phyloP scores from a whole-genome alignment of 805 yeast genomes.

The Debaryomyces tyrocola region DNA sequence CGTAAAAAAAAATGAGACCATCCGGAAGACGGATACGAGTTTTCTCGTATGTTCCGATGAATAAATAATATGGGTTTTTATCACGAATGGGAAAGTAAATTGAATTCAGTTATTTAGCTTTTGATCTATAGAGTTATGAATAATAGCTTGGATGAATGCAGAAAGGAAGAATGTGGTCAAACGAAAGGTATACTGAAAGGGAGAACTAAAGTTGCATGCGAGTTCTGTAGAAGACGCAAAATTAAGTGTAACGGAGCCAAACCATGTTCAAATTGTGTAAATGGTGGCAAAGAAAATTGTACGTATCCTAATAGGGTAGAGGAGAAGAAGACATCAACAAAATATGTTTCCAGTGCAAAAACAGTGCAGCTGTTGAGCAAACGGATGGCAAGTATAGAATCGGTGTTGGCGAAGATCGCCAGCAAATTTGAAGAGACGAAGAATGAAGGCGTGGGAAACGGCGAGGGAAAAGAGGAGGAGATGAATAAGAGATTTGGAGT shows the following conservation, averaged over 20 bases:
- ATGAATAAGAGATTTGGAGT: neutral
- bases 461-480: neutral
- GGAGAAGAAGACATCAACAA: neutral
- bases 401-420: neutral
- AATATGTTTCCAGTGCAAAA: neutral
- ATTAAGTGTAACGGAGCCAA: slow-evolving; percentile 50
- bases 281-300: neutral
- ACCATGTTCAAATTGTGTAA: slow-evolving; percentile 43
- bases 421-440: neutral
- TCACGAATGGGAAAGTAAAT: no score
- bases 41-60: no score
- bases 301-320: neutral
- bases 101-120: no score
- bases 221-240: slow-evolving; percentile 48
- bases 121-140: no score
- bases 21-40: no score
- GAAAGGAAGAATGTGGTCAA: no score
- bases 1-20: no score
- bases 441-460: neutral
- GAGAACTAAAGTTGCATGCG: slow-evolving; percentile 40
- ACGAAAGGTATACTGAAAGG: no score
- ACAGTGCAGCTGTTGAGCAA: neutral
- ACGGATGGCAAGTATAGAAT: neutral
- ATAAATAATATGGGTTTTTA: no score
- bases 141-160: no score